phyloP scores from a whole-genome alignment of 371 early-diverging fungal genomes.

The Mucor racemosus region DNA sequence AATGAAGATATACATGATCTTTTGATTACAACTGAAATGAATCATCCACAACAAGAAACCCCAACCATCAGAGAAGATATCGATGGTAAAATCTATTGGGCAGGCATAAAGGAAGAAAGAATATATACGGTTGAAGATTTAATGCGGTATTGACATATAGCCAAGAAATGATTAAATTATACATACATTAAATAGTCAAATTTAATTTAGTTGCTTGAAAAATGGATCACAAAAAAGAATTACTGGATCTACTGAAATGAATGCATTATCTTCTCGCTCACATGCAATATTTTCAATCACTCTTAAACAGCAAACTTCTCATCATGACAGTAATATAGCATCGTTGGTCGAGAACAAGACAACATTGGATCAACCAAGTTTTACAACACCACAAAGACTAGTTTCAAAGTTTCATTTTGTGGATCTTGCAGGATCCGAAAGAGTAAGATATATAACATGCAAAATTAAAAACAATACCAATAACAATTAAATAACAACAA shows the following conservation, averaged over 20 bases:
- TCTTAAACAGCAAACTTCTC: conserved; percentile 57
- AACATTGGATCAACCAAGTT: background rate
- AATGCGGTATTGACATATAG: conserved; percentile 51
- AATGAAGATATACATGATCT: conserved; percentile 92
- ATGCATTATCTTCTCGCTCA: conserved; percentile 90
- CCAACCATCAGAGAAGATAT: conserved; percentile 86
- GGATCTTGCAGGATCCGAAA: conserved; percentile 59
- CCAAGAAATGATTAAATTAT: background rate
- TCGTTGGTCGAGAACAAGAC: background rate
- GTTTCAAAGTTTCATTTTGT: conserved; percentile 43
- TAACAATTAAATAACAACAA: background rate
- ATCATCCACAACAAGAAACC: conserved; percentile 20
- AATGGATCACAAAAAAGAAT: conserved; percentile 85
- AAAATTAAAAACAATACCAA: background rate
- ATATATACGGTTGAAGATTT: conserved; percentile 73
- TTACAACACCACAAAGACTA: background rate
- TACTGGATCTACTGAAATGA: conserved; percentile 96
- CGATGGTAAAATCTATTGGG: conserved; percentile 87
- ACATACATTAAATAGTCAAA: background rate
- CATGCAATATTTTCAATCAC: conserved; percentile 97
- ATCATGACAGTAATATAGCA: conserved; percentile 19
- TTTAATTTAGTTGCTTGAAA: conserved; percentile 46
- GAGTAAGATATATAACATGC: conserved; percentile 35
- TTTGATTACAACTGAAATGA: conserved; percentile 44
- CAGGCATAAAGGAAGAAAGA: conserved; percentile 82